Conservation (phyloP, 2,329 filamentous ascomycete species). For the Chaetomiaceae sp. region DNA sequence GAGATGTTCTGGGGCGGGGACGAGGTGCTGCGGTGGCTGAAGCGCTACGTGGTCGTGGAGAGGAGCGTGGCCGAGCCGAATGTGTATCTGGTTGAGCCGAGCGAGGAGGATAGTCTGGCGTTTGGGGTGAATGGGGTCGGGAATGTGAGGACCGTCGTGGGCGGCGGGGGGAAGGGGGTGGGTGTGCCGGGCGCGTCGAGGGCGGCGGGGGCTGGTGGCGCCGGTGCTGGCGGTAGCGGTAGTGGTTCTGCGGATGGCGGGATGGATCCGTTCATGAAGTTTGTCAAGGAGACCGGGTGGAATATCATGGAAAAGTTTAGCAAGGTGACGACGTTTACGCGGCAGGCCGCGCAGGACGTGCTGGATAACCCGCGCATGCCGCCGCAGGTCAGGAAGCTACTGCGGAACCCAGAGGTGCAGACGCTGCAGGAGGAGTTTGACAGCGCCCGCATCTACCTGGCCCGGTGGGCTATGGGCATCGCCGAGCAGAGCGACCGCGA, state of each 20-base stretch:
- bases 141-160: constrained; percentile 54
- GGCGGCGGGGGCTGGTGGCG: constrained; percentile 24
- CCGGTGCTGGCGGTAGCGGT: too few species aligned
- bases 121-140: constrained; percentile 59
- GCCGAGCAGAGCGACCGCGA: constrained; percentile 94
- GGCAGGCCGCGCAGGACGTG: constrained; percentile 85
- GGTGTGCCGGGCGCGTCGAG: constrained; percentile 23
- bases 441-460: constrained; percentile 88
- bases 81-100: constrained; percentile 86
- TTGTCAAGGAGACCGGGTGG: constrained; percentile 92
- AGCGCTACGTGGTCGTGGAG: constrained; percentile 76
- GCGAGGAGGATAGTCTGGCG: constrained; percentile 73
- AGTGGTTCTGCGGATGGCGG: constrained; percentile 52
- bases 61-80: constrained; percentile 82
- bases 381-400: constrained; percentile 76
- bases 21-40: constrained; percentile 87
- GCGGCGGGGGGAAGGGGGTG: constrained; percentile 35
- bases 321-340: constrained; percentile 93
- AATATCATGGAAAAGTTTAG: constrained; percentile 95
- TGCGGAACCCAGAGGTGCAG: constrained; percentile 91
- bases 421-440: constrained; percentile 96
- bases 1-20: constrained; percentile 97
- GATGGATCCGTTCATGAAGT: constrained; percentile 92
- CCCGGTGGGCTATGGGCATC: constrained; percentile 97
- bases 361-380: constrained; percentile 88